Conservation (phyloP, 129 eudicot species). For the Centella asiatica region DNA sequence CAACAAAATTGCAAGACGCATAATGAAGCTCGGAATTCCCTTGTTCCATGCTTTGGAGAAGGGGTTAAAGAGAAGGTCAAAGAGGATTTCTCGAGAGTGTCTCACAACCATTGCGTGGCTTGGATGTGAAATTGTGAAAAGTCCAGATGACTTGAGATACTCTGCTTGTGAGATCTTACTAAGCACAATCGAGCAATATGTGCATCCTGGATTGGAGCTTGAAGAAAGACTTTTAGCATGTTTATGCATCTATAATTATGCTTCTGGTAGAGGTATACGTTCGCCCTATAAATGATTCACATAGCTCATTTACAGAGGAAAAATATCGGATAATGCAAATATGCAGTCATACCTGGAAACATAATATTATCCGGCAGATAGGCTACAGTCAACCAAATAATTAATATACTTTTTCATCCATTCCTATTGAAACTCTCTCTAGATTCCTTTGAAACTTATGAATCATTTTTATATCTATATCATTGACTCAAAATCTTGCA, state of each 20-base stretch:
- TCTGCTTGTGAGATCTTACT: slow-evolving; percentile 67
- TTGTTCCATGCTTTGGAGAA: slow-evolving; percentile 51
- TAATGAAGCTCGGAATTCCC: slow-evolving; percentile 38
- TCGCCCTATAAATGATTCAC: neutral
- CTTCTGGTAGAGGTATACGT: slow-evolving; percentile 72
- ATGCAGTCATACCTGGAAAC: neutral
- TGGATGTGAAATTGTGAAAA: slow-evolving; percentile 59
- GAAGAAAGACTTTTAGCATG: slow-evolving; percentile 84
- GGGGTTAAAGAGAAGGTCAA: slow-evolving; percentile 58
- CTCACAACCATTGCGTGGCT: slow-evolving; percentile 69
- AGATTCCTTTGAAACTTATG: neutral
- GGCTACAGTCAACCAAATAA: too few species aligned
- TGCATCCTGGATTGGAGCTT: slow-evolving; percentile 76
- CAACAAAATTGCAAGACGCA: slow-evolving; percentile 44
- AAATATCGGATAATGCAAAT: neutral
- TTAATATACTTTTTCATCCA: too few species aligned
- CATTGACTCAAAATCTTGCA: too few species aligned
- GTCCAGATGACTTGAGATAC: slow-evolving; percentile 49
- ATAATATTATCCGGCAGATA: too few species aligned
- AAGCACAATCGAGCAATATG: slow-evolving; percentile 47
- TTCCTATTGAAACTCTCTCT: neutral
- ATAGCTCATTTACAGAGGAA: neutral
- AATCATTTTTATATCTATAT: too few species aligned
- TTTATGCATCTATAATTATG: slow-evolving; percentile 67
- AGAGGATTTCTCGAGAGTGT: slow-evolving; percentile 54